These are phyloP conservation scores for Acorus calamus DNA, from an alignment of 106 monocot genomes.

Conservation along the genomic window DNA sequence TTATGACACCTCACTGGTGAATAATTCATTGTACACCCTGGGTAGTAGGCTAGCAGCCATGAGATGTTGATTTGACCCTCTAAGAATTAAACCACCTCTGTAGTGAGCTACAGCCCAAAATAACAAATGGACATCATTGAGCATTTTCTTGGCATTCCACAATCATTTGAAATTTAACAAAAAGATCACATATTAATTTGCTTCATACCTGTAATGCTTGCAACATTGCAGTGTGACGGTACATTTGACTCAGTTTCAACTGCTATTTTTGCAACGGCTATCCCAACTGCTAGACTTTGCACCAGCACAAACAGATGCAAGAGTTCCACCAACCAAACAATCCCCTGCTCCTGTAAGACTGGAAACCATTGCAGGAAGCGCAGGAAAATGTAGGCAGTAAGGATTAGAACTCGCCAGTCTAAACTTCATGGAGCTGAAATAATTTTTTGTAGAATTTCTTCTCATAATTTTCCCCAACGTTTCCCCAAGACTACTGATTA, in stretches of 20 bases:
- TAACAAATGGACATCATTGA: background rate
- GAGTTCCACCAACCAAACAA: slow-evolving; percentile 75
- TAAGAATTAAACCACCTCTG: too few relatives aligned
- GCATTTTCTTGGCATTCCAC: background rate
- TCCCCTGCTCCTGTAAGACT: slow-evolving; percentile 76
- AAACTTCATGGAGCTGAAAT: slow-evolving; percentile 4
- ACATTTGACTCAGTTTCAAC: slow-evolving; percentile 62
- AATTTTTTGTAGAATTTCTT: background rate
- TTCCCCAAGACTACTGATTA: background rate
- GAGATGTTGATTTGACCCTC: too few relatives aligned
- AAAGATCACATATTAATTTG: background rate
- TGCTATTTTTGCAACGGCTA: slow-evolving; percentile 62
- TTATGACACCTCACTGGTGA: too few relatives aligned
- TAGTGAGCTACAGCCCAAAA: too few relatives aligned
- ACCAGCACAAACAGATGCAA: slow-evolving; percentile 57
- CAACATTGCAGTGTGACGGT: slow-evolving; percentile 21
- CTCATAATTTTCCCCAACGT: slow-evolving; percentile 24
- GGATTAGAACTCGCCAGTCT: background rate
- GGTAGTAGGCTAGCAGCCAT: too few relatives aligned
- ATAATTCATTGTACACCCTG: too few relatives aligned
- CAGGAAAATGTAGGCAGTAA: slow-evolving; percentile 59
- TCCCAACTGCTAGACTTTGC: slow-evolving; percentile 51
- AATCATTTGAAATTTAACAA: background rate
- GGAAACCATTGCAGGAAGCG: slow-evolving; percentile 50
- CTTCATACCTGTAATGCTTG: slow-evolving; percentile 31